Evolutionary conservation across 257 asterid species (phyloP).

Genomic region (Nicotiana paniculata): DNA sequence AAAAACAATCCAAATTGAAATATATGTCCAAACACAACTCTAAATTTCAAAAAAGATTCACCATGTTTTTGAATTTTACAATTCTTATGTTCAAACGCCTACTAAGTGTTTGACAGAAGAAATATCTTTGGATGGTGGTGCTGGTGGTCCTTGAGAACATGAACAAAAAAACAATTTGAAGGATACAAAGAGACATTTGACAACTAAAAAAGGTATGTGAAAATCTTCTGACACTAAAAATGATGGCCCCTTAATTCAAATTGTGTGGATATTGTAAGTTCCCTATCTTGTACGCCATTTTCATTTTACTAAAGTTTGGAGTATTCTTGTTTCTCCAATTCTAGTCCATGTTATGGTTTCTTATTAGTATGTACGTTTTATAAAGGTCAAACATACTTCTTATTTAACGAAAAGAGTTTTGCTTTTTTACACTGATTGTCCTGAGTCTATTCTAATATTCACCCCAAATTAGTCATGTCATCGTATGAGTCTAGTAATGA

Average conservation of each 20-base stretch:
- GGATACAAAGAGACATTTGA: constrained; percentile 15
- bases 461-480: too few species aligned
- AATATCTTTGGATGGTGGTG: background rate
- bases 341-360: background rate
- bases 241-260: background rate
- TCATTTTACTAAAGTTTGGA: background rate
- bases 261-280: constrained; percentile 16
- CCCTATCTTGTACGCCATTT: constrained; percentile 22
- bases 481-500: too few species aligned
- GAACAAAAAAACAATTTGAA: background rate
- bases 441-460: too few species aligned
- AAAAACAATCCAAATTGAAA: too few species aligned
- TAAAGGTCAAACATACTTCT: too few species aligned
- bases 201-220: constrained; percentile 5
- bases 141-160: constrained; percentile 16
- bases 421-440: too few species aligned
- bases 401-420: too few species aligned
- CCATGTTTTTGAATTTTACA: too few species aligned
- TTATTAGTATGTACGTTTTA: background rate
- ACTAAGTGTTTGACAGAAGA: background rate
- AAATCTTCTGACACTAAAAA: background rate
- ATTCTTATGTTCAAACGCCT: too few species aligned
- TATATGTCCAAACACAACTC: too few species aligned
- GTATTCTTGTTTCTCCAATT: background rate
- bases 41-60: too few species aligned